Percentiles rank a stretch among this genome's conserved stretches.
phyloP scores from a whole-genome alignment of 75 land plant genomes.

The Larix kaempferi region DNA sequence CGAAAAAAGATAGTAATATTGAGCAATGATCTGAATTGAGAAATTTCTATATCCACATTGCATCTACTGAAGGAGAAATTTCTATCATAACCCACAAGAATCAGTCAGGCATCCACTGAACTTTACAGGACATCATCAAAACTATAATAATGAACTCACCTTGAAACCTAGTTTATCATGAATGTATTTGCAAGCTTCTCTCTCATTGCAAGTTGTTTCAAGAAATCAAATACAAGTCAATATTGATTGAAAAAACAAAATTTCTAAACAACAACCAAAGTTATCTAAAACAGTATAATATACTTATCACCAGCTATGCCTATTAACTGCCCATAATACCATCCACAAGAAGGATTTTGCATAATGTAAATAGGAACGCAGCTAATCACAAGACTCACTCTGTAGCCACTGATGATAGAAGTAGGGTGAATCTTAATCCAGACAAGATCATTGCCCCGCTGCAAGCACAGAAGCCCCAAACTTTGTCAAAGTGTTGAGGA shows the following conservation, averaged over 20 bases:
- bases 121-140: too few species aligned
- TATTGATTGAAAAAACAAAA: neutral
- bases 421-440: conserved; percentile 95
- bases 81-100: too few species aligned
- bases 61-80: too few species aligned
- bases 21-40: too few species aligned
- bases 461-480: conserved; percentile 16
- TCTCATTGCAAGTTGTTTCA: conserved; percentile 88
- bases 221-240: neutral
- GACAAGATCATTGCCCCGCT: conserved; percentile 93
- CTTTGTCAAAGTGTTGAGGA: too few species aligned
- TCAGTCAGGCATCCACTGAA: too few species aligned
- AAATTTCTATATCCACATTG: too few species aligned
- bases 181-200: conserved; percentile 95
- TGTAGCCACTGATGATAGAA: conserved; percentile 94
- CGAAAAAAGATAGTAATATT: too few species aligned
- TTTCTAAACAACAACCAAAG: neutral
- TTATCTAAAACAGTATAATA: neutral
- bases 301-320: neutral
- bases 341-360: neutral
- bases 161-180: conserved; percentile 89
- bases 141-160: conserved; percentile 27
- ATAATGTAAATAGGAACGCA: neutral
- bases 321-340: neutral
- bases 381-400: conserved; percentile 39